Evolutionary conservation across 306 rosid species (phyloP).

Genomic region (Citrullus colocynthis): DNA sequence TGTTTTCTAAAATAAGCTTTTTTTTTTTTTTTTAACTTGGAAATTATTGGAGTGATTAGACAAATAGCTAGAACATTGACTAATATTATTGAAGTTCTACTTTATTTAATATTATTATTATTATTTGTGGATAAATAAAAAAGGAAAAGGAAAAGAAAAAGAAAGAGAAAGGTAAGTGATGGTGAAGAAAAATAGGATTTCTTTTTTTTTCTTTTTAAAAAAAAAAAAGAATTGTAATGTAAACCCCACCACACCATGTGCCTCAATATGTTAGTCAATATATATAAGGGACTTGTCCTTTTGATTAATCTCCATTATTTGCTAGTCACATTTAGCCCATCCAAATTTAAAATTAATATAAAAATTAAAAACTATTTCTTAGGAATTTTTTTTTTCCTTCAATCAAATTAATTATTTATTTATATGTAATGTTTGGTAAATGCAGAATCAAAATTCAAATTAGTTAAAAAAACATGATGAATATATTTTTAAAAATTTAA

Average conservation of each 20-base stretch:
- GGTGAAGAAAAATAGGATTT: not conserved
- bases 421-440: not conserved
- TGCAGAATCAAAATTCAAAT: no score
- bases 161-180: not conserved
- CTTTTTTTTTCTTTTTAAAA: not conserved
- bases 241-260: conserved; percentile 2
- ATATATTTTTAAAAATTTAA: no score
- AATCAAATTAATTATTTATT: not conserved
- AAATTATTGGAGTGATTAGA: not conserved
- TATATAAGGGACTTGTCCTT: not conserved
- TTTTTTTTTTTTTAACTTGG: not conserved
- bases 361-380: not conserved
- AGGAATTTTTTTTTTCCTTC: not conserved
- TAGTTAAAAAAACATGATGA: no score
- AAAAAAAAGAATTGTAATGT: not conserved
- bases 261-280: not conserved
- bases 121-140: not conserved
- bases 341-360: not conserved
- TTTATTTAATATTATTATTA: not conserved
- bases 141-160: not conserved
- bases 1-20: not conserved
- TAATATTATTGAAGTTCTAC: not conserved
- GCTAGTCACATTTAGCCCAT: not conserved
- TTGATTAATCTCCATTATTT: conserved; percentile 2
- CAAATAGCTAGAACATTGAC: not conserved